These are phyloP conservation scores for Zymoseptoria crescenta DNA, from an alignment of 2,329 filamentous ascomycete genomes.

Conservation along the genomic window DNA sequence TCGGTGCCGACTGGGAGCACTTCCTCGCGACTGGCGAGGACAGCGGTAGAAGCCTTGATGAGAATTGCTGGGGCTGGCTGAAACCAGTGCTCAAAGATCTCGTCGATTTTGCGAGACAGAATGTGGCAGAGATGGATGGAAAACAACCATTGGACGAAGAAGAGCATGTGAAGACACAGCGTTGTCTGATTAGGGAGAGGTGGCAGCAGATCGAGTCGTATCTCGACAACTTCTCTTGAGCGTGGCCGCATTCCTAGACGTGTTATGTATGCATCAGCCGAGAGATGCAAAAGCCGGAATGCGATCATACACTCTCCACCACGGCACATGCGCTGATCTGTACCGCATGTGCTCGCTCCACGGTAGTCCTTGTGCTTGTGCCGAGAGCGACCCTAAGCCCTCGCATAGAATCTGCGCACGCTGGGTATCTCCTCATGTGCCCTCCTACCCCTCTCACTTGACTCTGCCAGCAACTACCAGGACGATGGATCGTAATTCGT, in stretches of 20 bases:
- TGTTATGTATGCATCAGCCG: not conserved
- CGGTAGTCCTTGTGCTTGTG: too few relatives aligned
- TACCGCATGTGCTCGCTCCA: too few relatives aligned
- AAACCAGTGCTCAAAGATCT: slow-evolving; percentile 13
- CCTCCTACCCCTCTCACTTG: too few relatives aligned
- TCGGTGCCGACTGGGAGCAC: slow-evolving; percentile 32
- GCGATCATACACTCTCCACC: too few relatives aligned
- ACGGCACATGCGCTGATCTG: too few relatives aligned
- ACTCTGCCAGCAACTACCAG: too few relatives aligned
- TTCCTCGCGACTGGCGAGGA: slow-evolving; percentile 30
- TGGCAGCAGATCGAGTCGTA: slow-evolving; percentile 33
- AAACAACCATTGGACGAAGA: not conserved
- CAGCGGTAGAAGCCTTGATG: slow-evolving; percentile 22
- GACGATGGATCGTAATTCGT: too few relatives aligned
- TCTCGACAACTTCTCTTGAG: slow-evolving; percentile 6
- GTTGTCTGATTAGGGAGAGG: slow-evolving; percentile 16
- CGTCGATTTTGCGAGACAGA: slow-evolving; percentile 18
- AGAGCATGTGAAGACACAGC: slow-evolving; percentile 8
- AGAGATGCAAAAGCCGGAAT: too few relatives aligned
- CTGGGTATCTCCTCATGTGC: too few relatives aligned
- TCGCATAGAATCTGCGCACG: too few relatives aligned
- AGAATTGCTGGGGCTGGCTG: slow-evolving; percentile 20
- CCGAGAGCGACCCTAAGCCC: too few relatives aligned
- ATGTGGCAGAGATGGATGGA: slow-evolving; percentile 5
- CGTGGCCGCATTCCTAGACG: not conserved